Base-by-base conservation (phyloP, 2,329 filamentous ascomycete species). In the Alternaria arborescens region DNA sequence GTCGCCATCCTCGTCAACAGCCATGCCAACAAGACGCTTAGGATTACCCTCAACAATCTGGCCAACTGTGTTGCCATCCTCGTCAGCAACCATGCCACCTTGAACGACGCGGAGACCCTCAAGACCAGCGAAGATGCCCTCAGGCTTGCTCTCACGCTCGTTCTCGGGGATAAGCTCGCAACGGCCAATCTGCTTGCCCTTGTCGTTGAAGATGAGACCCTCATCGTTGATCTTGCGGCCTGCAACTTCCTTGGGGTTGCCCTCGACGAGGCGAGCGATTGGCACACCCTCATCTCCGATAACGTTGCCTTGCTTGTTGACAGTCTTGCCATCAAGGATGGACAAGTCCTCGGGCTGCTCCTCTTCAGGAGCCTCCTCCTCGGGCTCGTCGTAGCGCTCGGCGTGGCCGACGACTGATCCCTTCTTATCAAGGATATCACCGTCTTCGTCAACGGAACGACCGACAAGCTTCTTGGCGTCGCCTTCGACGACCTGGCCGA, bases 211-310 rank as follows among this genome's bases (percentile, higher is more conserved):
- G 66, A 92, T 86, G 71, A 91, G 87, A 36, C 90, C 90, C 30
- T 91, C 80, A 77, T 88, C 90, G 75, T 92, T 88, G 70, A 89
- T 88, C 85, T 90, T 89, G 71, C 86, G 87, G 28, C 90, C 90
- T 10, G 87, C 79, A 42, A 92, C 84, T 55, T 85, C 83, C 76
- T 86, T 86, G 36, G 86, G 72, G 61, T 89, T 86, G 14, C 90
- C 90, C 72, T 92, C 88, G 20, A 91, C 77, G 1, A 93, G 84
- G 40, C 88, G 86, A 36, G 88, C 90, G 62, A 86, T 76, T n/a
- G 82, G 82, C 5, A 83, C 79, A 42, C 82, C 82, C 58, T 83
- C 80, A 47, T 82, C 80, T 44, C 81, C 82, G 63, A 85, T 83
- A 67, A 85, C 80, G 30, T 82, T 79, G 58, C 82, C 83, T 53